Conservation (phyloP, 2,329 filamentous ascomycete species). For the Talaromyces sp. region DNA sequence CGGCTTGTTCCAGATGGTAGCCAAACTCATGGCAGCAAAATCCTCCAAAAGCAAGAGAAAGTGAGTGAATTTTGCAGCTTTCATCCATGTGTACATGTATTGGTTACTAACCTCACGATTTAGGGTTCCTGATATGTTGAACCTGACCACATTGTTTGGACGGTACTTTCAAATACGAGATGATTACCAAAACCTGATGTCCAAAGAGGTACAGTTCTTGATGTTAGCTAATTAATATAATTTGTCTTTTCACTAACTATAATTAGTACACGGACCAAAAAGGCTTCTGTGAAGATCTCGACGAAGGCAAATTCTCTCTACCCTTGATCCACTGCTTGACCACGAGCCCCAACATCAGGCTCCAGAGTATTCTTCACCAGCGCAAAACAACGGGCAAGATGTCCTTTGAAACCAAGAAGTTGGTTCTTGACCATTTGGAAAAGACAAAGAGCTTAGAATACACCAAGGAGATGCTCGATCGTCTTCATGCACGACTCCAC, state of each 20-base stretch:
- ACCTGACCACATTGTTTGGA: slow-evolving; percentile 14
- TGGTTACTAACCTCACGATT: slow-evolving; percentile 1
- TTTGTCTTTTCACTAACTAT: background rate
- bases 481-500: background rate
- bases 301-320: slow-evolving; percentile 36
- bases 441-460: background rate
- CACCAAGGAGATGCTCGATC: background rate
- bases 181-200: slow-evolving; percentile 19
- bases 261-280: slow-evolving; percentile 27
- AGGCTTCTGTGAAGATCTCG: slow-evolving; percentile 36
- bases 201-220: background rate
- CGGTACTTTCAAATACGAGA: slow-evolving; percentile 21
- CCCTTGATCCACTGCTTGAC: slow-evolving; percentile 20
- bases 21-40: slow-evolving; percentile 13
- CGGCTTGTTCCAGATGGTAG: slow-evolving; percentile 17
- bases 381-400: background rate
- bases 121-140: slow-evolving; percentile 11
- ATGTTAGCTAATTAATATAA: background rate
- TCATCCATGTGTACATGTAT: background rate
- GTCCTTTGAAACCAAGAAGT: background rate
- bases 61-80: background rate
- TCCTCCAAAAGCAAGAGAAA: background rate
- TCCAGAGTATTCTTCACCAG: background rate
- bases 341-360: background rate
- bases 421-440: background rate